Conservation (phyloP, 1,139 yeast genomes). For the Yamadazyma triangularis region DNA sequence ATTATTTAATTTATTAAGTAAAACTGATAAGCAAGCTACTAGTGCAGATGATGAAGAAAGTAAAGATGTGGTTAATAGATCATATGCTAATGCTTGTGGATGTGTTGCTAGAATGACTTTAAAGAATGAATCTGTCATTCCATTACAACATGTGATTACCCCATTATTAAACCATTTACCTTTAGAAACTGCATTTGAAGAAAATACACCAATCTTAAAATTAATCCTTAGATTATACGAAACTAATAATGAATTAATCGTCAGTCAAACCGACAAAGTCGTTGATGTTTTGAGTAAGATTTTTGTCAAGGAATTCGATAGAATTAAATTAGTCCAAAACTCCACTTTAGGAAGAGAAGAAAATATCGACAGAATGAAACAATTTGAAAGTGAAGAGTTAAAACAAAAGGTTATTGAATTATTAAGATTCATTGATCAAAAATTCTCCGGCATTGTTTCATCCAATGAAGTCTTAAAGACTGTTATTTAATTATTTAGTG, state of each 20-base stretch:
- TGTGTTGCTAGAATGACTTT: conserved; percentile 92
- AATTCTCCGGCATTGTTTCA: conserved; percentile 58
- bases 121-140: conserved; percentile 69
- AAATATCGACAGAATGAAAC: conserved; percentile 70
- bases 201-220: conserved; percentile 85
- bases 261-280: conserved; percentile 57
- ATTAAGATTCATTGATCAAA: conserved; percentile 67
- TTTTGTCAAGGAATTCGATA: conserved; percentile 69
- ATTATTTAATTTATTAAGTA: conserved; percentile 72
- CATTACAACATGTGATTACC: conserved; percentile 75
- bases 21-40: conserved; percentile 67
- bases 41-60: conserved; percentile 69
- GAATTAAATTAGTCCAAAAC: conserved; percentile 62
- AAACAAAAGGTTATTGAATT: conserved; percentile 62
- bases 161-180: conserved; percentile 80
- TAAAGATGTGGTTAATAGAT: conserved; percentile 75
- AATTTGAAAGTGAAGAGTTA: conserved; percentile 67
- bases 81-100: conserved; percentile 93
- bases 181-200: conserved; percentile 83
- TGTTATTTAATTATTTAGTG: conserved; percentile 27
- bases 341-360: conserved; percentile 82
- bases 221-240: conserved; percentile 71
- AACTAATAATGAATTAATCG: conserved; percentile 52
- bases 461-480: conserved; percentile 51
- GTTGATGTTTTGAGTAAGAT: conserved; percentile 67